Evolutionary conservation across 352 stramenopile species (phyloP).

Genomic region (Pythium apleroticum): DNA sequence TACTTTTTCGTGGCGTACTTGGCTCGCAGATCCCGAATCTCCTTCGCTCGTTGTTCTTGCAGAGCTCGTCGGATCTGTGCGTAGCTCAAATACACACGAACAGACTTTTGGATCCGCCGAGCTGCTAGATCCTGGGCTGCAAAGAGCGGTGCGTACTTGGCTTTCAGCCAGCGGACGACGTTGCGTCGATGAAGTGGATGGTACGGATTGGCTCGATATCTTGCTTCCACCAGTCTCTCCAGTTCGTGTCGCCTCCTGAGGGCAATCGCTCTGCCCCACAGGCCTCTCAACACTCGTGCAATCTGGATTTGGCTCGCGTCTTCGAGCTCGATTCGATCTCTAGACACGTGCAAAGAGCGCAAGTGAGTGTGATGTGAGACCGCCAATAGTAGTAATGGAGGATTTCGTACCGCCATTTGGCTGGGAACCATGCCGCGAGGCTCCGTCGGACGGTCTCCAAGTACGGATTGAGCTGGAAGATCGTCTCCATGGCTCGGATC

Average conservation of each 20-base stretch:
- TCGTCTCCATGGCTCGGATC: constrained; percentile 66
- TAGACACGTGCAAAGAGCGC: constrained; percentile 18
- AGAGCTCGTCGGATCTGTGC: constrained; percentile 46
- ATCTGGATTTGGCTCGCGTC: constrained; percentile 70
- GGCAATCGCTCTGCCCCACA: constrained; percentile 48
- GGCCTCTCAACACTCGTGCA: constrained; percentile 52
- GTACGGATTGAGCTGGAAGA: constrained; percentile 58
- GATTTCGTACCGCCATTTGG: constrained; percentile 62
- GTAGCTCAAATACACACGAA: constrained; percentile 42
- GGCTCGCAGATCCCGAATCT: constrained; percentile 47
- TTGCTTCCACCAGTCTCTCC: constrained; percentile 27
- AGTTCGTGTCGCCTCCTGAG: constrained; percentile 20
- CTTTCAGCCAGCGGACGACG: constrained; percentile 33
- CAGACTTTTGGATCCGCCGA: constrained; percentile 43
- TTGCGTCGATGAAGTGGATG: constrained; percentile 37
- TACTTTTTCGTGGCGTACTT: constrained; percentile 70
- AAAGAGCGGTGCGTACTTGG: constrained; percentile 58
- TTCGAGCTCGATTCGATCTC: constrained; percentile 62
- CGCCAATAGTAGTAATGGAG: not conserved
- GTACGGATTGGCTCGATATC: constrained; percentile 44
- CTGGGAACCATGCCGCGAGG: constrained; percentile 61
- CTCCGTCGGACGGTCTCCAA: constrained; percentile 53
- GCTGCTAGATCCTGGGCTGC: constrained; percentile 55
- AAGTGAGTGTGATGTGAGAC: not conserved
- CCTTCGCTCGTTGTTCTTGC: constrained; percentile 30